These are phyloP conservation scores for Sporothrix brunneoviolacea DNA, from an alignment of 2,329 filamentous ascomycete genomes.

Conservation along the genomic window DNA sequence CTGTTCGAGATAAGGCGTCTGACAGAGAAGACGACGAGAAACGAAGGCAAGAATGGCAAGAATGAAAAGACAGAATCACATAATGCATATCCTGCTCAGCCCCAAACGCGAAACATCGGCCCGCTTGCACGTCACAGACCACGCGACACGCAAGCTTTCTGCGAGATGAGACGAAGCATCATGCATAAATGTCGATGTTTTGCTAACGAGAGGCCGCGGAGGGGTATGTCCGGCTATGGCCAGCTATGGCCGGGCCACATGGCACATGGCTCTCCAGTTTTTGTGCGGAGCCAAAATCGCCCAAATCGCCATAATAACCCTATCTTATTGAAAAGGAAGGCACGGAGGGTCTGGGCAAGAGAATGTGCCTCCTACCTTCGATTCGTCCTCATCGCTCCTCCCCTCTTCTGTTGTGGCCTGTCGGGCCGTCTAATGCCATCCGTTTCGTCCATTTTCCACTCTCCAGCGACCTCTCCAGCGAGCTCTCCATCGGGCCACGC, in stretches of 20 bases:
- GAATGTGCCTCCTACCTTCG: not conserved
- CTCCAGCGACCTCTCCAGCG: no score
- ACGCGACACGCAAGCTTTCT: not conserved
- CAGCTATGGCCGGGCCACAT: not conserved
- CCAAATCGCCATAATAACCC: not conserved
- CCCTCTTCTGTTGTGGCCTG: not conserved
- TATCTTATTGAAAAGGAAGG: not conserved
- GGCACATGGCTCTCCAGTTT: constrained; percentile 8
- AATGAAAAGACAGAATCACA: no score
- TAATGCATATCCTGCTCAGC: constrained; percentile 1
- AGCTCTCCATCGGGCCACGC: no score
- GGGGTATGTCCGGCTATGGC: no score
- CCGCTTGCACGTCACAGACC: constrained; percentile 4
- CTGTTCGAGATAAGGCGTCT: no score
- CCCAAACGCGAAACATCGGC: constrained; percentile 4
- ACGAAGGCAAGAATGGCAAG: no score
- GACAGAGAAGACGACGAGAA: no score
- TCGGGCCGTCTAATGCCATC: no score
- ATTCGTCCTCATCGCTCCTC: not conserved
- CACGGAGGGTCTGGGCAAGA: no score
- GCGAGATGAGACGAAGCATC: constrained; percentile 1
- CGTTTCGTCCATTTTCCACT: no score
- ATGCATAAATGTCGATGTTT: not conserved
- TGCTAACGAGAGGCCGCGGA: not conserved
- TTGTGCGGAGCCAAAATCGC: not conserved